Evolutionary conservation across 805 yeast species (phyloP).

Genomic region (Danielia oregonensis): DNA sequence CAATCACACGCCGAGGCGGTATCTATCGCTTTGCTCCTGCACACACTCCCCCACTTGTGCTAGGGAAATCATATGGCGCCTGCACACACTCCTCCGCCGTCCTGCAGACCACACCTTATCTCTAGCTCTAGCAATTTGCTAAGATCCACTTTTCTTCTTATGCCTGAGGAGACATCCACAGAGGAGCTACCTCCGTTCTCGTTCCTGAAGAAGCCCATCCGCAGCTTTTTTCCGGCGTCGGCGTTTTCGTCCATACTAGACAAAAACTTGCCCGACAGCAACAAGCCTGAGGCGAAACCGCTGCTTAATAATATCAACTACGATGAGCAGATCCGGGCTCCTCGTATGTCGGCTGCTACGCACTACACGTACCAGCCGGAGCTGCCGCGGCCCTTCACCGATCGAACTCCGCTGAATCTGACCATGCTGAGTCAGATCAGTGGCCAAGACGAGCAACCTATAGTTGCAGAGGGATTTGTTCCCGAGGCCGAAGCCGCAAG

Average conservation of each 20-base stretch:
- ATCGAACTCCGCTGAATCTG: conserved; percentile 2
- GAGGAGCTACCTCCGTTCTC: conserved; percentile 18
- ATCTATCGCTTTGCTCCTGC: no score
- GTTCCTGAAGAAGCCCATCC: conserved; percentile 16
- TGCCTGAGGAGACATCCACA: not conserved
- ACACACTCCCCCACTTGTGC: no score
- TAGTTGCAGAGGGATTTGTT: not conserved
- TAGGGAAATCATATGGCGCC: no score
- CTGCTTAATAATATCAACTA: conserved; percentile 32
- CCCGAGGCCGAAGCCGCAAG: not conserved
- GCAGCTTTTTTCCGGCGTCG: conserved; percentile 7
- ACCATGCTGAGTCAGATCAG: not conserved
- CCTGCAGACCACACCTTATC: no score
- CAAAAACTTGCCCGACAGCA: conserved; percentile 1
- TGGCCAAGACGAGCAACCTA: not conserved
- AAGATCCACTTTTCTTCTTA: not conserved
- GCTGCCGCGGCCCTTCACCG: conserved; percentile 13
- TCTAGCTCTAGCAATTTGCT: no score
- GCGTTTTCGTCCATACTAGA: conserved; percentile 9
- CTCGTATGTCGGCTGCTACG: conserved; percentile 42
- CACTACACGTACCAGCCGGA: conserved; percentile 23
- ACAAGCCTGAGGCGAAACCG: conserved; percentile 10
- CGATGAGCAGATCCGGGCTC: conserved; percentile 54
- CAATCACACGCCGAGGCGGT: not conserved
- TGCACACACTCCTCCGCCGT: no score